Base-by-base conservation (phyloP, 108 stramenopile genomes). In the Cylindrotheca closterium region DNA sequence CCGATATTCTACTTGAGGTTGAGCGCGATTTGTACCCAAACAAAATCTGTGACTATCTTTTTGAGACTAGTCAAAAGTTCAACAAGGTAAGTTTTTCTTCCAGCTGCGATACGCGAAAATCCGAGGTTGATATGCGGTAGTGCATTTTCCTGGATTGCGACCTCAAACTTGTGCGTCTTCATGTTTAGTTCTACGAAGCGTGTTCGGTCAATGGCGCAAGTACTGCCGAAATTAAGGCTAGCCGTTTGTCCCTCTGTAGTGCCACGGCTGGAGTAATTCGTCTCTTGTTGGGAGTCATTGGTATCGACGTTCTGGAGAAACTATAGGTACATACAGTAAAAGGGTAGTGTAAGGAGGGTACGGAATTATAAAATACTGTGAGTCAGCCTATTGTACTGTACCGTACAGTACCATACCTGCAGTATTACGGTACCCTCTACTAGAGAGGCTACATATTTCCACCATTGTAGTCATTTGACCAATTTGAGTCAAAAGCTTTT, bases 11-110 rank as follows among this genome's bases (percentile, higher is more conserved):
- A 57, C 78, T 81, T 56, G 88, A 96, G 31, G 93, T 93, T 30
- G 88, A 97, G 59, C 50, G 62, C n/a, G 91, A 96, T 25, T 80
- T 99, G 26, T 85, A 91, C 51, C 97, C 99, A 19, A 93, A 99
- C 73, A 78, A 78, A 27, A 70, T 99, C 25, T 98, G 97, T 63
- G 95, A 97, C 34, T 98, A 95, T 73, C 74, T 96, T 18, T 96
- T 93, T 58, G 92, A 96, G 67, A 90, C 89, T 12, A 88, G 82
- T 65, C 92, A 96, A 68, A 90, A 85, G 67, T 96, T 96, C 76
- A 93, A 89, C 77, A 81, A 64, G 37, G 37, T 42, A 42, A 10
- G 37, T n/a, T n/a, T n/a, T n/a, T n/a, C n/a, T n/a, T n/a, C 81
- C 83, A 26, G 60, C 27, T 32, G 26, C 0, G 42, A 24, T 26